These are phyloP conservation scores for Albugo candida DNA, from an alignment of 352 stramenopile species.

Conservation along the genomic window DNA sequence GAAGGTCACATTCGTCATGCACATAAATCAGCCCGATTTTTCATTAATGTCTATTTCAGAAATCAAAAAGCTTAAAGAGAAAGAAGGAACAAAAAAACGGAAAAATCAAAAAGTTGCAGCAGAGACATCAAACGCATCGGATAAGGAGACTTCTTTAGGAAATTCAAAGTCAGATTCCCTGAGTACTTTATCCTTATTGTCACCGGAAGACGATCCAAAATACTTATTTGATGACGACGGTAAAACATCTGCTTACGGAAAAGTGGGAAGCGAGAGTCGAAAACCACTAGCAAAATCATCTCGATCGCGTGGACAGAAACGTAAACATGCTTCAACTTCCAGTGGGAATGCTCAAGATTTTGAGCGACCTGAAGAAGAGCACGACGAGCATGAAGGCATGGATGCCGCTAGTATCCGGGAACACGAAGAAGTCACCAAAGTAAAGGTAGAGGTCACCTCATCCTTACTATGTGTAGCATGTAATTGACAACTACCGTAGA, in stretches of 20 bases:
- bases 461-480: neutral
- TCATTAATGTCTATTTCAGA: conserved; percentile 11
- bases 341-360: conserved; percentile 31
- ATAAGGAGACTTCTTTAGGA: too few relatives aligned
- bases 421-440: conserved; percentile 96
- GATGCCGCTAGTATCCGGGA: conserved; percentile 93
- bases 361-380: conserved; percentile 67
- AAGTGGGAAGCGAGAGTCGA: too few relatives aligned
- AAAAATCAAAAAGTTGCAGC: conserved; percentile 8
- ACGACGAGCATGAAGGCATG: conserved; percentile 97
- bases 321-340: conserved; percentile 14
- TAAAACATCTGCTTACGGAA: too few relatives aligned
- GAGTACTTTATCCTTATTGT: too few relatives aligned
- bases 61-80: conserved; percentile 45
- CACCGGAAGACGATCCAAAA: too few relatives aligned
- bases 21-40: too few relatives aligned
- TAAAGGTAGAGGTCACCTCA: conserved; percentile 39
- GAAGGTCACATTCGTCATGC: conserved; percentile 12
- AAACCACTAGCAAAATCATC: conserved; percentile 3
- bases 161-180: too few relatives aligned
- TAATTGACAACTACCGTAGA: conserved; percentile 35
- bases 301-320: conserved; percentile 50
- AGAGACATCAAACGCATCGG: neutral
- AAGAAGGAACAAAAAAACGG: conserved; percentile 55
- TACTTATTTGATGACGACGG: too few relatives aligned